Percentiles rank a stretch among this genome's conserved stretches.
Evolutionary conservation across 2,329 filamentous ascomycete genomes (phyloP).

Genomic region (Nigrospora sphaerica): DNA sequence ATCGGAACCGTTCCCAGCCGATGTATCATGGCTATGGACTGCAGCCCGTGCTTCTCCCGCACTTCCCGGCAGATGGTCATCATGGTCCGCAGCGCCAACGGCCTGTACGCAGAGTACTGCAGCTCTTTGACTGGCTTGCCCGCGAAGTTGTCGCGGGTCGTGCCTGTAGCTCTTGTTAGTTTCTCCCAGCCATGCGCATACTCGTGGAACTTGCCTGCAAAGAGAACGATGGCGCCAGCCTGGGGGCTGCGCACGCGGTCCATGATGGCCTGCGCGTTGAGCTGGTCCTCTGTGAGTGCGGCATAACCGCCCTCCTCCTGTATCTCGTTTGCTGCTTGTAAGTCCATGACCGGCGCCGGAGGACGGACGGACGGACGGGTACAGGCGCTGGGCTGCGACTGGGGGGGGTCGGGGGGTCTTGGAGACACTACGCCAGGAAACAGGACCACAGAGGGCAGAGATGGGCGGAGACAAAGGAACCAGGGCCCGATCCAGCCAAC

Average conservation of each 20-base stretch:
- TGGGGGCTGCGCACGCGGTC: constrained; percentile 63
- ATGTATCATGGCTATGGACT: constrained; percentile 74
- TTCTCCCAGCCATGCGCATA: not conserved
- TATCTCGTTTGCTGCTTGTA: constrained; percentile 28
- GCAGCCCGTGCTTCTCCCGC: constrained; percentile 53
- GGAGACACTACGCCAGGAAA: too few relatives aligned
- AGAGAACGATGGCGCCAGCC: constrained; percentile 70
- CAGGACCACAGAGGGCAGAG: too few relatives aligned
- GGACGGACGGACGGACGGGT: too few relatives aligned
- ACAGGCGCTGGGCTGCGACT: too few relatives aligned
- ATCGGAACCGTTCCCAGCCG: constrained; percentile 80
- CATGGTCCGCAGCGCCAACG: constrained; percentile 64
- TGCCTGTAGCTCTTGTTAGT: constrained; percentile 41
- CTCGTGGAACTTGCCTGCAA: constrained; percentile 49
- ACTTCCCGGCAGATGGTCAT: constrained; percentile 54
- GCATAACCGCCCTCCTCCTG: constrained; percentile 53
- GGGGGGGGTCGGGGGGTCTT: too few relatives aligned
- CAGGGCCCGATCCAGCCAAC: too few relatives aligned
- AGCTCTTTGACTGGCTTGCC: constrained; percentile 67
- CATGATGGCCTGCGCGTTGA: constrained; percentile 53
- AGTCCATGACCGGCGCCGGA: constrained; percentile 8
- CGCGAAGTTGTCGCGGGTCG: constrained; percentile 69
- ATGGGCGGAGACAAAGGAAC: too few relatives aligned
- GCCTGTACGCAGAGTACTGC: constrained; percentile 67
- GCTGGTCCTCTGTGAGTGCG: constrained; percentile 55